These are phyloP conservation scores for Podospora conica DNA, from an alignment of 495 filamentous ascomycete genomes.

Conservation along the genomic window DNA sequence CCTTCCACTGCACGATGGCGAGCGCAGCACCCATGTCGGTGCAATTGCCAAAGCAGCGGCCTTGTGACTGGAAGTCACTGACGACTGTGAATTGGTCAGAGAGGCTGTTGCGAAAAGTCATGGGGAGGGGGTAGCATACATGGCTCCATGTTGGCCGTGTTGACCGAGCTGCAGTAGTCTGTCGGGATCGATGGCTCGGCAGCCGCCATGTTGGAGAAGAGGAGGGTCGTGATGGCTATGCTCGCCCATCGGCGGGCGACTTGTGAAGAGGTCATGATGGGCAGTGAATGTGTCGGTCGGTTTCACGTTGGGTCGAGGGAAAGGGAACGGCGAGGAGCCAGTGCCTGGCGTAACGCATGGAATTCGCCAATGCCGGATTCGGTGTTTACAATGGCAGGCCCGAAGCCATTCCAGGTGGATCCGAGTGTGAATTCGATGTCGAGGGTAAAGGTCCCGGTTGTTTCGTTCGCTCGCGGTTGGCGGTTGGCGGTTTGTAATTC, in stretches of 20 bases:
- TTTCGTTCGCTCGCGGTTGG: background rate
- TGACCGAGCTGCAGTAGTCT: constrained; percentile 37
- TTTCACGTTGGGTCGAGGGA: background rate
- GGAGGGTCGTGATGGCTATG: constrained; percentile 12
- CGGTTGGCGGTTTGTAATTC: no score
- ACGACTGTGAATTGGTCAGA: constrained; percentile 22
- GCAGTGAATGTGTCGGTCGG: background rate
- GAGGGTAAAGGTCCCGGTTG: background rate
- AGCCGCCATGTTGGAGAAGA: constrained; percentile 5
- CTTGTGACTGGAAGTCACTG: constrained; percentile 42
- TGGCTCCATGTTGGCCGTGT: constrained; percentile 31
- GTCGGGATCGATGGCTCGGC: constrained; percentile 27
- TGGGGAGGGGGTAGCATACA: constrained; percentile 24
- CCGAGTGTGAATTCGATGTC: background rate
- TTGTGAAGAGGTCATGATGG: constrained; percentile 20
- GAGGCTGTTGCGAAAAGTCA: background rate
- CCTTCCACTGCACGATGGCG: constrained; percentile 32
- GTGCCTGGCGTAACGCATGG: background rate
- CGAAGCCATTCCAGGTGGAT: constrained; percentile 9
- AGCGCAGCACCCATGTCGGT: constrained; percentile 26
- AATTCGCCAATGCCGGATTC: background rate
- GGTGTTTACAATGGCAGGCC: background rate
- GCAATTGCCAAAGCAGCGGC: constrained; percentile 39
- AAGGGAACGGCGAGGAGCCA: background rate
- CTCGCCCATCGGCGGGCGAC: constrained; percentile 19